A percentile compares a stretch with the other conserved stretches of the same genome.
Conservation (phyloP, 2,329 filamentous ascomycete genomes). For the Lecanicillium sp. region DNA sequence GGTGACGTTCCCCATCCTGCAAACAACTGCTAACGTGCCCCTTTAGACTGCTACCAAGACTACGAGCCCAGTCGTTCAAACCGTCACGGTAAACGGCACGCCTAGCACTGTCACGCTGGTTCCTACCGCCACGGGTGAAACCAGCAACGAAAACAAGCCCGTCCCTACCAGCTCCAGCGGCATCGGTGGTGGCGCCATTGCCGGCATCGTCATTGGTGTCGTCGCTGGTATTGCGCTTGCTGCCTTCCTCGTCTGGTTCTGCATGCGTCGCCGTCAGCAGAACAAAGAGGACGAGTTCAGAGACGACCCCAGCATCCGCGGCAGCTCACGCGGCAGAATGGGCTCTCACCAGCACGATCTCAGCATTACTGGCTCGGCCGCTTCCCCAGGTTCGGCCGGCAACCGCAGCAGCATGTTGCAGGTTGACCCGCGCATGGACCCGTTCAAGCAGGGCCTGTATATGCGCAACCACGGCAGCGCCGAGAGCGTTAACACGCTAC, state of each 20-base stretch:
- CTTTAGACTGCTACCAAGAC: background rate
- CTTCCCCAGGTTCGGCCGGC: slow-evolving; percentile 32
- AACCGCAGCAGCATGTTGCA: slow-evolving; percentile 50
- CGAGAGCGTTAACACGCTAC: slow-evolving; percentile 58
- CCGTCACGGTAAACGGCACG: slow-evolving; percentile 48
- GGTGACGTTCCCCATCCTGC: too few relatives aligned
- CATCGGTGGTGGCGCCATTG: slow-evolving; percentile 42
- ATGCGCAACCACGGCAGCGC: slow-evolving; percentile 51
- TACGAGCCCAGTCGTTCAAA: slow-evolving; percentile 32
- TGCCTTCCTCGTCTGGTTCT: slow-evolving; percentile 28
- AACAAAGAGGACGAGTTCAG: slow-evolving; percentile 37
- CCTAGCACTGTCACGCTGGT: slow-evolving; percentile 50
- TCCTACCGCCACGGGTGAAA: slow-evolving; percentile 31
- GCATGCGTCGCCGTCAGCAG: slow-evolving; percentile 40
- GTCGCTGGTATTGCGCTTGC: slow-evolving; percentile 33
- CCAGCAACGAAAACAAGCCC: slow-evolving; percentile 16
- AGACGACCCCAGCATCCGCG: slow-evolving; percentile 41
- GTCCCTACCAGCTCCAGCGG: slow-evolving; percentile 15
- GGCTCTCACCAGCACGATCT: slow-evolving; percentile 39
- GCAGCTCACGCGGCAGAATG: slow-evolving; percentile 45
- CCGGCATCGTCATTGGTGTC: slow-evolving; percentile 48
- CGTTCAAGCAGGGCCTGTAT: slow-evolving; percentile 53
- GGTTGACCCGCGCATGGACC: slow-evolving; percentile 58
- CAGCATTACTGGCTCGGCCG: slow-evolving; percentile 25
- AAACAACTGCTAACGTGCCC: background rate